Percentiles rank a stretch among this genome's conserved stretches.
Conservation (phyloP, 192 early-diverging fungal species). For the Umbelopsis ramanniana region DNA sequence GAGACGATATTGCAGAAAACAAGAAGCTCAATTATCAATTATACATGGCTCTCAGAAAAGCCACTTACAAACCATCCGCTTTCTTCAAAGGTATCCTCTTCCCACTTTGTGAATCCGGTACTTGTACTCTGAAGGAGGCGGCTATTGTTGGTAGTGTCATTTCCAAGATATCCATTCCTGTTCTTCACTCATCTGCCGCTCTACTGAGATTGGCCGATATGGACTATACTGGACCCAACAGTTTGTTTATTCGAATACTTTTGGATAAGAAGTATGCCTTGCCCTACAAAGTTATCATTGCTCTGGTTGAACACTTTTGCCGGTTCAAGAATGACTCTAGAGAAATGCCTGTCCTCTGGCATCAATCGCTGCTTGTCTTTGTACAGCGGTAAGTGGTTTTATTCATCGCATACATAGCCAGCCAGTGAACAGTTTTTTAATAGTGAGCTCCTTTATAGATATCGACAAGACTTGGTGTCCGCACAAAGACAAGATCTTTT, state of each 20-base stretch:
- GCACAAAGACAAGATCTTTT: slow-evolving; percentile 94
- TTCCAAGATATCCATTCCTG: slow-evolving; percentile 91
- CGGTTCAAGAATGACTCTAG: slow-evolving; percentile 84
- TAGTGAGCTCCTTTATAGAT: slow-evolving; percentile 46
- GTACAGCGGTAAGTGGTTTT: slow-evolving; percentile 67
- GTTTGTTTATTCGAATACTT: slow-evolving; percentile 92
- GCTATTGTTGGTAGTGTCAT: slow-evolving; percentile 93
- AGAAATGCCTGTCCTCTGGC: slow-evolving; percentile 96
- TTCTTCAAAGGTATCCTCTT: slow-evolving; percentile 98
- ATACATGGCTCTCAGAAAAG: slow-evolving; percentile 96
- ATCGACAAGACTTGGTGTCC: slow-evolving; percentile 92
- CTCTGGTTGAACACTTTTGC: slow-evolving; percentile 94
- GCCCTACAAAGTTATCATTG: slow-evolving; percentile 96
- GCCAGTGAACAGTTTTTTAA: too few relatives aligned
- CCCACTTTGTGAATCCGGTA: slow-evolving; percentile 91
- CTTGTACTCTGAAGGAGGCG: slow-evolving; percentile 95
- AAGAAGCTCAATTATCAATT: slow-evolving; percentile 98
- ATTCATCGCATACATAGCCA: too few relatives aligned
- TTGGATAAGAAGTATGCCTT: slow-evolving; percentile 98
- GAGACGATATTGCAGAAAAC: slow-evolving; percentile 95
- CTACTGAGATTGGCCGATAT: slow-evolving; percentile 94
- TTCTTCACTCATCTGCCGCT: slow-evolving; percentile 93
- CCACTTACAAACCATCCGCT: slow-evolving; percentile 93
- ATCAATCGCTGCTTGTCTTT: slow-evolving; percentile 95
- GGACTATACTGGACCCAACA: slow-evolving; percentile 96